Conservation (phyloP, 306 rosid genomes). For the Vigna angularis region DNA sequence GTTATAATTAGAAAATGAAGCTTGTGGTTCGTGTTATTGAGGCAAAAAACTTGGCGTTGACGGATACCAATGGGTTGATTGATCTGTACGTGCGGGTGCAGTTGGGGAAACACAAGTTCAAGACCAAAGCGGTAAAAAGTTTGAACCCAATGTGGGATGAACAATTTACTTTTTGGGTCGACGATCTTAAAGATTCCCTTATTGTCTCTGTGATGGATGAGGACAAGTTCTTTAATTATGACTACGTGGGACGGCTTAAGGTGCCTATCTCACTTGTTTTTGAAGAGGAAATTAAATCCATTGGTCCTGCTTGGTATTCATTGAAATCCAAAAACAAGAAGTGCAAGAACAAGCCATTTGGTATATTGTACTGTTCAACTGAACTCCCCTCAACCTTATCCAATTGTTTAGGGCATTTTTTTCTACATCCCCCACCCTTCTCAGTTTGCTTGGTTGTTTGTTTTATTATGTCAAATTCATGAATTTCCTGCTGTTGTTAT, state of each 20-base stretch:
- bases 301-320: constrained; percentile 77
- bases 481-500: constrained; percentile 3
- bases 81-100: constrained; percentile 82
- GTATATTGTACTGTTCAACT: constrained; percentile 51
- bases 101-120: constrained; percentile 80
- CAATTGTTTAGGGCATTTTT: background rate
- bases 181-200: constrained; percentile 73
- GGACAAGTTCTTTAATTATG: constrained; percentile 84
- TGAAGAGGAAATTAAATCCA: constrained; percentile 65
- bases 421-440: background rate
- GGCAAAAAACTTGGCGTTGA: constrained; percentile 69
- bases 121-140: constrained; percentile 74
- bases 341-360: constrained; percentile 78
- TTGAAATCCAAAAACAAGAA: constrained; percentile 74
- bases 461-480: constrained; percentile 6
- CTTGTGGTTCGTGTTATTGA: constrained; percentile 82
- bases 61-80: constrained; percentile 67
- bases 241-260: constrained; percentile 69
- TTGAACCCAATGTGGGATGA: constrained; percentile 83
- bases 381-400: constrained; percentile 25
- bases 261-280: constrained; percentile 71
- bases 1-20: constrained; percentile 58
- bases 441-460: background rate
- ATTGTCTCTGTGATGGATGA: constrained; percentile 76
- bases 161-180: constrained; percentile 78